Evolutionary conservation across 805 yeast genomes (phyloP), one percentile per base, ranked within the genome.

Genomic region (Lachancea nothofagi): DNA sequence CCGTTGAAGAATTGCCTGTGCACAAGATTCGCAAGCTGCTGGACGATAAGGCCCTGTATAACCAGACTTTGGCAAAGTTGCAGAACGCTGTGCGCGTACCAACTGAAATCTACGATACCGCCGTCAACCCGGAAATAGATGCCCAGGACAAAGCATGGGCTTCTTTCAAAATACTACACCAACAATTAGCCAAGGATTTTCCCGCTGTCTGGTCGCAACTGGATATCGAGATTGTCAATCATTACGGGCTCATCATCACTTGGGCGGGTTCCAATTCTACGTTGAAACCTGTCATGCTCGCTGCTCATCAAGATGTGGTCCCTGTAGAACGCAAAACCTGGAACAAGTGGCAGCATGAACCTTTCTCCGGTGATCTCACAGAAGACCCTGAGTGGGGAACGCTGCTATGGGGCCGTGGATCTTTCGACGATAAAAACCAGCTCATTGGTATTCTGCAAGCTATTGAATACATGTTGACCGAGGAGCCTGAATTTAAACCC

Each of bases 301-400:
- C 82, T 52, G 89, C 90, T 1, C 95, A 85, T 56, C 82, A 76
- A 57, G 94, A 84, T 53, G 85, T 80, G 4, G 95, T 85, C 18
- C 94, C 95, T 1, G 81, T 83, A 7, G 83, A 78, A 49, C 56
- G 60, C 10, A 73, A 70, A 22, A 77, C 87, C 0, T 59, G 69
- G 38, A 59, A 54, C 20, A 66, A 74, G 41, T 85, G 94, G 94
- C 62, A 64, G 0, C 67, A 75, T 53, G 77, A 74, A 5, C 93
- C 94, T 3, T 82, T 78, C 47, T 55, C 69, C 30, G 85, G 83
- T 15, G 64, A 71, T 49, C 82, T 83, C 20, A 65, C 71, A 48
- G 79, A 64, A 49, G 88, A 83, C 50, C 40, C 50, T n/a, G 45
- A 48, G 15, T 26, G 38, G 17, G 89, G 87, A 4, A 65, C 69